Percentiles rank a stretch among this genome's conserved stretches.
These are phyloP conservation scores for Mucor saturninus DNA, from an alignment of 371 early-diverging fungal genomes.

Conservation along the genomic window DNA sequence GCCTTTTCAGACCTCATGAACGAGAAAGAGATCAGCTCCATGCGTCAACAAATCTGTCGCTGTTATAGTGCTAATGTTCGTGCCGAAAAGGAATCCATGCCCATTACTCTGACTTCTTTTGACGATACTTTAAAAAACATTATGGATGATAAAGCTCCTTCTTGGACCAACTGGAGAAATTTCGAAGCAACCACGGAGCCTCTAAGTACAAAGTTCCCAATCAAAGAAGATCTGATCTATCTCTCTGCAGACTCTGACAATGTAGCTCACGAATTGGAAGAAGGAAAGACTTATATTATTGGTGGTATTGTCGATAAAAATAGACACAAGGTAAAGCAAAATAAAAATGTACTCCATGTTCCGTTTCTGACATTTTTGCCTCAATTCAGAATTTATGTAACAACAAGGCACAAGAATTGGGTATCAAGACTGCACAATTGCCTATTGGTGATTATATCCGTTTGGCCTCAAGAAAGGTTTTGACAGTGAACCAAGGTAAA, in stretches of 20 bases:
- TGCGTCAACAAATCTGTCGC: constrained; percentile 68
- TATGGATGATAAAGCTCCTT: constrained; percentile 51
- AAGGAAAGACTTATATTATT: constrained; percentile 80
- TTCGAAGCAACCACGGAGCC: constrained; percentile 45
- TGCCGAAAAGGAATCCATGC: constrained; percentile 49
- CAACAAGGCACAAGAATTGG: constrained; percentile 75
- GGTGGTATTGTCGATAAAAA: constrained; percentile 97
- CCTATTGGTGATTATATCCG: constrained; percentile 87
- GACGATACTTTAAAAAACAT: constrained; percentile 41
- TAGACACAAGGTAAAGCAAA: constrained; percentile 66
- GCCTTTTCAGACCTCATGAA: constrained; percentile 80
- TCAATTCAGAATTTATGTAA: constrained; percentile 67
- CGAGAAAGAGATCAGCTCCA: constrained; percentile 71
- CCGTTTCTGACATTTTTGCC: no score
- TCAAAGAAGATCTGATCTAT: constrained; percentile 75
- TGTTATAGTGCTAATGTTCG: constrained; percentile 72
- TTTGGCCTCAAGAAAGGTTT: constrained; percentile 79
- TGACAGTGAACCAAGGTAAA: constrained; percentile 86
- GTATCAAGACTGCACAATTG: constrained; percentile 80
- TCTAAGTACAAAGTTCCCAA: constrained; percentile 45
- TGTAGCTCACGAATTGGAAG: constrained; percentile 69
- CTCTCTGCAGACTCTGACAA: constrained; percentile 90
- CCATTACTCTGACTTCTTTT: constrained; percentile 55
- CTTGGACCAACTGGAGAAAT: constrained; percentile 48
- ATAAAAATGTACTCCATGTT: no score